Percentiles rank a stretch among this genome's conserved stretches.
These are phyloP conservation scores for Dioscorea cayenensis DNA, from an alignment of 116 monocot genomes.

Conservation along the genomic window DNA sequence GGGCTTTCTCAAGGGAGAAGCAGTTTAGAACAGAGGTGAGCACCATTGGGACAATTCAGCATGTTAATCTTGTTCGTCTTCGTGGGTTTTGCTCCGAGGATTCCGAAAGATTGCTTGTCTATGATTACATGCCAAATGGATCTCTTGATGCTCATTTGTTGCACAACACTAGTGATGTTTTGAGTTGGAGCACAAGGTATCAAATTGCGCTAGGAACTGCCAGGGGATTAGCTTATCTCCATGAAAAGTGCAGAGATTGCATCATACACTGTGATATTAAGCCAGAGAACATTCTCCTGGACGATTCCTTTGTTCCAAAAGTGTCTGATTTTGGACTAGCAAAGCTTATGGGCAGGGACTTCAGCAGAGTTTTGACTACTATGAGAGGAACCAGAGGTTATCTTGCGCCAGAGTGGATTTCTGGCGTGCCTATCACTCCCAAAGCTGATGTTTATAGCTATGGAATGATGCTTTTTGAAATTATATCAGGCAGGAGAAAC, in stretches of 20 bases:
- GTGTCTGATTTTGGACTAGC: conserved; percentile 8
- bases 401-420: conserved; percentile 7
- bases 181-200: neutral
- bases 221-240: neutral
- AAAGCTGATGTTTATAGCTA: conserved; percentile 11
- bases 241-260: neutral
- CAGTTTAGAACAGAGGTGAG: conserved; percentile 1
- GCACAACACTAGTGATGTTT: neutral
- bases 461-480: conserved; percentile 12
- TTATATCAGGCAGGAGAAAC: conserved; percentile 5
- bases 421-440: neutral
- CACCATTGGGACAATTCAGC: neutral
- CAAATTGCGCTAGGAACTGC: neutral
- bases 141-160: neutral
- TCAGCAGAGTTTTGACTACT: conserved; percentile 4
- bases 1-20: conserved; percentile 3
- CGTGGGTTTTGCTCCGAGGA: neutral
- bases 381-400: conserved; percentile 8
- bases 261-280: conserved; percentile 10
- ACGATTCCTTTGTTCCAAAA: neutral
- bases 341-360: conserved; percentile 5
- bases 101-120: neutral
- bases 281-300: conserved; percentile 9
- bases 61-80: conserved; percentile 4
- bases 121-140: conserved; percentile 3